phyloP scores from a whole-genome alignment of 1,284 basidiomycete species.

The Singerocomus rubriflavus region DNA sequence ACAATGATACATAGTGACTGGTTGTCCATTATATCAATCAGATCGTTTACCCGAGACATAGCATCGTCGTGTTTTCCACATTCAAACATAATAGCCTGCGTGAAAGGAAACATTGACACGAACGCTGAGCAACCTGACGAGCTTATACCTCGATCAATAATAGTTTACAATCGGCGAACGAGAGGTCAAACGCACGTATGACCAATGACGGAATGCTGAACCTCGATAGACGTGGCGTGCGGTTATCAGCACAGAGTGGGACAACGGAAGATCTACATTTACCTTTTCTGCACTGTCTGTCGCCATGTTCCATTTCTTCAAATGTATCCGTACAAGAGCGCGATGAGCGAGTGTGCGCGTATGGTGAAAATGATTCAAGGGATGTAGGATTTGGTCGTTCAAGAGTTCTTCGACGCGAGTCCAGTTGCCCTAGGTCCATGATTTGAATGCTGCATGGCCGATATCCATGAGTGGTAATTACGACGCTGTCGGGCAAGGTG shows the following conservation, averaged over 20 bases:
- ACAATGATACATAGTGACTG: neutral
- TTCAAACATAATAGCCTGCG: conserved; percentile 10
- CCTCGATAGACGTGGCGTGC: conserved; percentile 7
- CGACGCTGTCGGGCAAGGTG: too few species aligned
- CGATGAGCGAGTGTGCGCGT: too few species aligned
- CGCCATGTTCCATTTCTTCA: neutral
- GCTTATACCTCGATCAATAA: conserved; percentile 9
- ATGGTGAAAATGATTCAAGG: too few species aligned
- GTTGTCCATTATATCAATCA: conserved; percentile 2
- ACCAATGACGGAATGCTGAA: conserved; percentile 5
- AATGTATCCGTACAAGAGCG: neutral
- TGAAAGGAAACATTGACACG: neutral
- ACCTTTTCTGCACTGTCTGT: conserved; percentile 6
- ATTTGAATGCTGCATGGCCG: too few species aligned
- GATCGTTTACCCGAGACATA: neutral
- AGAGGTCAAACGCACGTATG: conserved; percentile 11
- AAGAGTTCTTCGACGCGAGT: too few species aligned
- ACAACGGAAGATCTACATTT: neutral
- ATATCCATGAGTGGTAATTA: too few species aligned
- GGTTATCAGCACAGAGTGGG: too few species aligned
- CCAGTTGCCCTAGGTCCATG: too few species aligned
- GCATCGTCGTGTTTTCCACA: conserved; percentile 4
- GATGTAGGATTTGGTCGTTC: too few species aligned
- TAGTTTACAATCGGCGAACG: conserved; percentile 10
- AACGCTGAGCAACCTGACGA: neutral